A percentile compares a stretch with the other conserved stretches of the same genome.
Conservation (phyloP, 2,329 filamentous ascomycete species). For the Calonectria honghensis region DNA sequence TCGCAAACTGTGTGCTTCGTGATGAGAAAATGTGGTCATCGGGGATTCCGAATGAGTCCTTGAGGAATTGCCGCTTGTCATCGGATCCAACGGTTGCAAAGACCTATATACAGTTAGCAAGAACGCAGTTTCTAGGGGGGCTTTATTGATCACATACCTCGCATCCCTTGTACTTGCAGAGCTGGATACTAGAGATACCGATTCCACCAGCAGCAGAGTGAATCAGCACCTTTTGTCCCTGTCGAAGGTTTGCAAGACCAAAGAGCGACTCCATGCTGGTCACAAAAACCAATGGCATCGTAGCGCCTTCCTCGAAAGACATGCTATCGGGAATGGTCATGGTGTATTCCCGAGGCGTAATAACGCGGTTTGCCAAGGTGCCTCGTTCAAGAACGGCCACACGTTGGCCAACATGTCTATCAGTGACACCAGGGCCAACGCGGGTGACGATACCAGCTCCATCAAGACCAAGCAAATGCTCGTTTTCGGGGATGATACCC, state of each 20-base stretch:
- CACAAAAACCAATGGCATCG: slow-evolving; percentile 58
- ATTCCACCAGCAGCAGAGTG: slow-evolving; percentile 58
- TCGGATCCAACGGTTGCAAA: slow-evolving; percentile 19
- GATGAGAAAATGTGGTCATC: slow-evolving; percentile 23
- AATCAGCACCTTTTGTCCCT: slow-evolving; percentile 56
- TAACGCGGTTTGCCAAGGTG: slow-evolving; percentile 44
- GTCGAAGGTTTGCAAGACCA: slow-evolving; percentile 32
- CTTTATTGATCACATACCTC: slow-evolving; percentile 25
- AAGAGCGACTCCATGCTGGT: slow-evolving; percentile 57
- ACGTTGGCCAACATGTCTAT: slow-evolving; percentile 40
- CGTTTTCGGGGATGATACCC: slow-evolving; percentile 47
- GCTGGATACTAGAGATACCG: slow-evolving; percentile 57
- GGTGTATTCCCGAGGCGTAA: slow-evolving; percentile 22
- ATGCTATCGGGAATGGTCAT: slow-evolving; percentile 58
- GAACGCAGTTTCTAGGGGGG: not conserved
- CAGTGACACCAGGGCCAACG: slow-evolving; percentile 51
- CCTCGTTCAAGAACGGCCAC: slow-evolving; percentile 54
- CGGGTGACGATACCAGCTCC: slow-evolving; percentile 54
- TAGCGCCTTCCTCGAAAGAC: slow-evolving; percentile 59
- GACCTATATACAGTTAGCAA: not conserved
- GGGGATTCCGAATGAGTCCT: slow-evolving; percentile 8
- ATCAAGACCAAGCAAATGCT: slow-evolving; percentile 51
- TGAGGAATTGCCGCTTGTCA: slow-evolving; percentile 21
- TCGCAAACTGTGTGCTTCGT: slow-evolving; percentile 8
- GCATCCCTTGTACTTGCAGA: slow-evolving; percentile 38